Evolutionary conservation across 2,329 filamentous ascomycete genomes (phyloP).

Genomic region (Apiospora hydei): DNA sequence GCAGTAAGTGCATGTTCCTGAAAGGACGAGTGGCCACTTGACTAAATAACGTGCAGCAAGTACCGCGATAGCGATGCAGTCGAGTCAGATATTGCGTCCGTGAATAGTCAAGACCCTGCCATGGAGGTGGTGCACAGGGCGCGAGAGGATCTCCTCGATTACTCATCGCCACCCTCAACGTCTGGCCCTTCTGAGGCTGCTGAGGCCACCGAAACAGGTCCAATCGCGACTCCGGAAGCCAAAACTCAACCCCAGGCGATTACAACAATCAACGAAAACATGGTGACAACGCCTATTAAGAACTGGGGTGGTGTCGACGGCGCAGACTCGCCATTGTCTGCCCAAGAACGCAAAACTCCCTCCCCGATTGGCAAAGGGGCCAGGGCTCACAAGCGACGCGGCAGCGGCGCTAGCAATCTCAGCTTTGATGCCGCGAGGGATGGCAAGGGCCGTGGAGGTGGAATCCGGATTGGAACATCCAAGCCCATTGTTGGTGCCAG

Average conservation of each 20-base stretch:
- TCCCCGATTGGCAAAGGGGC: slow-evolving; percentile 9
- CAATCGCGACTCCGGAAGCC: background rate
- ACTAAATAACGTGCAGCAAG: slow-evolving; percentile 29
- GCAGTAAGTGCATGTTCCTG: slow-evolving; percentile 37
- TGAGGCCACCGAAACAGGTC: slow-evolving; percentile 20
- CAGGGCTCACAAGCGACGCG: slow-evolving; percentile 32
- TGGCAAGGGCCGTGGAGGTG: slow-evolving; percentile 43
- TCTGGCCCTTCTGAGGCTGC: slow-evolving; percentile 18
- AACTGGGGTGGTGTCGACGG: slow-evolving; percentile 23
- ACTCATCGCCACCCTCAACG: slow-evolving; percentile 30
- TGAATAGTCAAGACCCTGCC: slow-evolving; percentile 7
- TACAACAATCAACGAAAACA: slow-evolving; percentile 33
- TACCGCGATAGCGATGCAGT: slow-evolving; percentile 38
- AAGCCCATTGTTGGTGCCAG: slow-evolving; percentile 41
- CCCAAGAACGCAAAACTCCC: slow-evolving; percentile 12
- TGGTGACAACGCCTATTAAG: slow-evolving; percentile 29
- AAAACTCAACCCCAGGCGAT: slow-evolving; percentile 29
- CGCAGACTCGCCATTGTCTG: slow-evolving; percentile 23
- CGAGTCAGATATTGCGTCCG: slow-evolving; percentile 39
- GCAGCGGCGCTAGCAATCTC: slow-evolving; percentile 45
- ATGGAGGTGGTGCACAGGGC: slow-evolving; percentile 35
- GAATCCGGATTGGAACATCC: slow-evolving; percentile 50
- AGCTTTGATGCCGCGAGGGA: slow-evolving; percentile 48
- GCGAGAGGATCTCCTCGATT: slow-evolving; percentile 32
- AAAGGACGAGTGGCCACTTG: background rate